A percentile compares a stretch with the other conserved stretches of the same genome.
These are phyloP conservation scores for Cladosporium cucumerinum DNA, from an alignment of 2,329 filamentous ascomycete genomes.

Conservation along the genomic window DNA sequence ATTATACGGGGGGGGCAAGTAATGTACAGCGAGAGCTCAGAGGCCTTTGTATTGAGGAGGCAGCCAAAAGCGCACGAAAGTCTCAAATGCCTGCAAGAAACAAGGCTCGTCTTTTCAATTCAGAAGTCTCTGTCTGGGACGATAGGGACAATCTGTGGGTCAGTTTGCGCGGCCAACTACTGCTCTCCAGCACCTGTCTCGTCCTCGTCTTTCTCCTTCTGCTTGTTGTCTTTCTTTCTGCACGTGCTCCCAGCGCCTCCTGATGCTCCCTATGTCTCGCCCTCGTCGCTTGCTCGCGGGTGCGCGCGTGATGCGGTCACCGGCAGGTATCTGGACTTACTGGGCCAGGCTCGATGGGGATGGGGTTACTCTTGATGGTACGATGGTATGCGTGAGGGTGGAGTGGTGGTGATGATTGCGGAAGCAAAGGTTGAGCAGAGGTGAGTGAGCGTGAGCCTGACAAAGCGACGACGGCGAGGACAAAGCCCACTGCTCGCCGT, in stretches of 20 bases:
- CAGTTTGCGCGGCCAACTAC: conserved; percentile 12
- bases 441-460: not conserved
- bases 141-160: conserved; percentile 17
- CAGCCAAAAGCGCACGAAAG: conserved; percentile 16
- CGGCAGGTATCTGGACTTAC: not conserved
- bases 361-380: not conserved
- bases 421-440: not conserved
- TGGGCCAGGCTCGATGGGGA: not conserved
- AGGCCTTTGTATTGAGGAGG: conserved; percentile 14
- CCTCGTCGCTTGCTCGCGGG: conserved; percentile 9
- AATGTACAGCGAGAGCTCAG: conserved; percentile 17
- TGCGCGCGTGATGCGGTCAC: not conserved
- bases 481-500: not conserved
- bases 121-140: conserved; percentile 19
- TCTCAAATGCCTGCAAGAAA: conserved; percentile 17
- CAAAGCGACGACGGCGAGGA: not conserved
- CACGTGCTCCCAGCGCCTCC: conserved; percentile 13
- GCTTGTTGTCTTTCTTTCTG: conserved; percentile 2
- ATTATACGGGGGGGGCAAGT: conserved; percentile 16
- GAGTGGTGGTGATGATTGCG: not conserved
- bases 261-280: conserved; percentile 8
- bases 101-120: conserved; percentile 17
- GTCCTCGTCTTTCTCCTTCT: conserved; percentile 1
- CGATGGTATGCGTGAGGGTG: not conserved
- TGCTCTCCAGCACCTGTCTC: conserved; percentile 4